phyloP scores from a whole-genome alignment of 2,329 filamentous ascomycete genomes.

The Aspergillus thermomutatus region DNA sequence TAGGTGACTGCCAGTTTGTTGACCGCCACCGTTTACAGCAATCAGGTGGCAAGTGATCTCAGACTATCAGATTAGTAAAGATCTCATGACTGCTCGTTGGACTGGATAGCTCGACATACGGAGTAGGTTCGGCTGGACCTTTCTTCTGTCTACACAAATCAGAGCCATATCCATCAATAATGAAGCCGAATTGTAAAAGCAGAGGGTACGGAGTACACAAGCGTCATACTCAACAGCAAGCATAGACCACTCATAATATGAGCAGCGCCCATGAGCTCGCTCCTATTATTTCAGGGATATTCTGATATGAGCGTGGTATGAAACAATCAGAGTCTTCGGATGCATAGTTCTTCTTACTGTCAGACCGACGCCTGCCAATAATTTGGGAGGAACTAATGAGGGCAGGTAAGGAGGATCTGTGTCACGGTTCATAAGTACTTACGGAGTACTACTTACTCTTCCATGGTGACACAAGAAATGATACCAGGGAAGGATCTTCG shows the following conservation, averaged over 20 bases:
- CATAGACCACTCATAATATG: not conserved
- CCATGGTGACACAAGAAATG: not conserved
- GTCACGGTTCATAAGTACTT: not conserved
- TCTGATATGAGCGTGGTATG: not conserved
- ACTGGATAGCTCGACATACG: not conserved
- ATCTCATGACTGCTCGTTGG: not conserved
- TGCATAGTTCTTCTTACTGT: not conserved
- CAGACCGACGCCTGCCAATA: not conserved
- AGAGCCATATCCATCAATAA: not conserved
- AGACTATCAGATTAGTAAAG: not conserved
- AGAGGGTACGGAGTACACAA: not conserved
- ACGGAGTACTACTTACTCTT: not conserved
- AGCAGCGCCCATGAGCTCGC: not conserved
- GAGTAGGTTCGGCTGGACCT: not conserved
- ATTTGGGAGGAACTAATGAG: not conserved
- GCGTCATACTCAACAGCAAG: not conserved
- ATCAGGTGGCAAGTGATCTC: not conserved
- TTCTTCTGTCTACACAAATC: not conserved
- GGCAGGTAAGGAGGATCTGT: not conserved
- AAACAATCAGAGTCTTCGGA: not conserved
- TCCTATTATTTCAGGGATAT: not conserved
- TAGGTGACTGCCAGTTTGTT: conserved; percentile 7
- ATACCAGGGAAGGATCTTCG: not conserved
- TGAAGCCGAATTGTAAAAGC: not conserved
- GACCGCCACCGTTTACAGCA: conserved; percentile 13